phyloP scores from a whole-genome alignment of 2,329 filamentous ascomycete genomes.

The Colletotrichum tanaceti region DNA sequence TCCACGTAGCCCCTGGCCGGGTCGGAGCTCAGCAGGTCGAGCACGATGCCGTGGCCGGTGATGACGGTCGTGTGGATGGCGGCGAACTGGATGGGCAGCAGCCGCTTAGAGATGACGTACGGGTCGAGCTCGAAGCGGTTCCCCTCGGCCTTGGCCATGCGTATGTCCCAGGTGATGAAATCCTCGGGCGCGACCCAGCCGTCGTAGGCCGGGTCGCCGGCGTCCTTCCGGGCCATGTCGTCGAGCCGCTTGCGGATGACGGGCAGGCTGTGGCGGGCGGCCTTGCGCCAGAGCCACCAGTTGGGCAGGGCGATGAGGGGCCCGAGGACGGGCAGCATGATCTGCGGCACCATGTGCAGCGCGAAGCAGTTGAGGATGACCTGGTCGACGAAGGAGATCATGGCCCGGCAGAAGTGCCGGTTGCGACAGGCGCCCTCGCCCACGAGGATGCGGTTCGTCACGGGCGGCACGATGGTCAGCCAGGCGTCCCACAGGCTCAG shows the following conservation, averaged over 20 bases:
- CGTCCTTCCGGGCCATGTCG: constrained; percentile 56
- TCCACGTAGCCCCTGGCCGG: constrained; percentile 51
- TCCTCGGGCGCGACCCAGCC: constrained; percentile 62
- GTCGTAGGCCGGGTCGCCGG: constrained; percentile 54
- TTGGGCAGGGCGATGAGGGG: constrained; percentile 58
- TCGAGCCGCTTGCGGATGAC: constrained; percentile 62
- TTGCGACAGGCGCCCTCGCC: constrained; percentile 55
- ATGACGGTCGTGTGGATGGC: constrained; percentile 69
- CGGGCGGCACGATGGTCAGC: constrained; percentile 55
- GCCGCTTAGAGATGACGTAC: constrained; percentile 59
- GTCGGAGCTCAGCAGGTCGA: constrained; percentile 59
- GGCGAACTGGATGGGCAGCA: constrained; percentile 68
- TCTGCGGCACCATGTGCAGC: constrained; percentile 58
- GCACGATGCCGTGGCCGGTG: constrained; percentile 59
- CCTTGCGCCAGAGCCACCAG: constrained; percentile 59
- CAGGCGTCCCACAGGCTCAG: constrained; percentile 60
- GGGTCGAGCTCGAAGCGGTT: constrained; percentile 58
- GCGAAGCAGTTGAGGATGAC: constrained; percentile 59
- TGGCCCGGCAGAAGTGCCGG: constrained; percentile 57
- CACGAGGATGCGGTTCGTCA: constrained; percentile 59
- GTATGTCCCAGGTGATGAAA: constrained; percentile 68
- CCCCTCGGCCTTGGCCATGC: constrained; percentile 60
- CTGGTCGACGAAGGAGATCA: constrained; percentile 62
- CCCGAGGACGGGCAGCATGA: constrained; percentile 63
- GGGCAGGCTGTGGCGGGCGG: constrained; percentile 57